Conservation (phyloP, 306 rosid species). For the Dryas drummondii region DNA sequence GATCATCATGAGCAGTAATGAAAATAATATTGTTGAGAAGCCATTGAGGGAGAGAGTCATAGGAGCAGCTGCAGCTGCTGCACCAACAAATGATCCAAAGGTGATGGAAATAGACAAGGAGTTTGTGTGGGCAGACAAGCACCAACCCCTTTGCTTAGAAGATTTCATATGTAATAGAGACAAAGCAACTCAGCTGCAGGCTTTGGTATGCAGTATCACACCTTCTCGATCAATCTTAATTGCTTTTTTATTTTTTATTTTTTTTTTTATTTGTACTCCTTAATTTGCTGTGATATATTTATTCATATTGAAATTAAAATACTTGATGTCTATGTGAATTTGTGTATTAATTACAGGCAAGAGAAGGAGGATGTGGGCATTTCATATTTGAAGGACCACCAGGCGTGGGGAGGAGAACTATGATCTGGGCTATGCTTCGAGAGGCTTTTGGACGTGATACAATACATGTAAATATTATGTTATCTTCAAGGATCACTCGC, state of each 20-base stretch:
- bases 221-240: neutral
- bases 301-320: neutral
- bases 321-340: neutral
- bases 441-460: constrained; percentile 52
- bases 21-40: constrained; percentile 35
- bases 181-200: constrained; percentile 50
- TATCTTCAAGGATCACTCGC: too few species aligned
- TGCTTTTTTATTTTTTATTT: too few species aligned
- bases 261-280: neutral
- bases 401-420: constrained; percentile 79
- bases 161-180: constrained; percentile 68
- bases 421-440: constrained; percentile 81
- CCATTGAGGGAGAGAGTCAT: constrained; percentile 52
- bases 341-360: constrained; percentile 26
- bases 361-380: constrained; percentile 50
- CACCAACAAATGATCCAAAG: neutral
- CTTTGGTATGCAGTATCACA: constrained; percentile 32
- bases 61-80: neutral
- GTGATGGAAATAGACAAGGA: constrained; percentile 6
- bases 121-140: constrained; percentile 60
- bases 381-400: constrained; percentile 82
- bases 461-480: constrained; percentile 39
- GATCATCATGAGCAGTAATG: neutral
- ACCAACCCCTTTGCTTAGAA: constrained; percentile 54
- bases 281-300: neutral